Evolutionary conservation across 2,329 filamentous ascomycete genomes (phyloP), one percentile per base, ranked within the genome.

Genomic region (Trichoderma aggressivum): DNA sequence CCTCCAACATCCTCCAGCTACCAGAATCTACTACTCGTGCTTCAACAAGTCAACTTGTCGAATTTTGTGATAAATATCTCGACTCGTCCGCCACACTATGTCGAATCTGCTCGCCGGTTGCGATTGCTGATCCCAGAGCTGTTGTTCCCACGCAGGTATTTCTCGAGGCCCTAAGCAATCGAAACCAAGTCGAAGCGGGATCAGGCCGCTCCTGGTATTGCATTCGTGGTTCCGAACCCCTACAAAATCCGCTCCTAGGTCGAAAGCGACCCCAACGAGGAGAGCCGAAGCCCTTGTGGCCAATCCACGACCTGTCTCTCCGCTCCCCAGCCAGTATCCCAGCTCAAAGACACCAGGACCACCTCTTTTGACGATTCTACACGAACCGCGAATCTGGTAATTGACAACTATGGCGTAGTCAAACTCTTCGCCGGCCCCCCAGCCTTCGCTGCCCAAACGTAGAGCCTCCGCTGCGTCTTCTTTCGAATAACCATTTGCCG

Each of bases 251-350:
- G 73, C 72, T 18, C 71, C 74, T 5, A 73, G 21, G 10, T 67
- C 72, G 62, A 75, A 73, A 14, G 74, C 74, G 14, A 71, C 65
- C 16, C 43, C 16, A 0, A 71, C 67, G 5, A 75, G 58, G 58
- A 75, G 16, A n/a, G 61, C 64, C 11, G 73, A 60, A 4, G 74
- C 74, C 28, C 56, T 70, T 0, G 68, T 74, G 14, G 74, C 74
- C 68, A 71, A 26, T 5, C 74, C 74, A 7, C 73, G 72, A 3
- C 74, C 74, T 3, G 74, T 75, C 53, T 50, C 65, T 24, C 58
- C 24, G 8, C 71, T 73, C 2, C 73, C 74, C 5, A 75, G 62
- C 74, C 74, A 75, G 72, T 75, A 75, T 18, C 74, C 73, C 16
- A 75, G 69, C 53, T 73, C 72, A 47, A 75, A 65, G 5, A 36